Evolutionary conservation across 805 yeast genomes (phyloP).

Genomic region (Candida boidinii): DNA sequence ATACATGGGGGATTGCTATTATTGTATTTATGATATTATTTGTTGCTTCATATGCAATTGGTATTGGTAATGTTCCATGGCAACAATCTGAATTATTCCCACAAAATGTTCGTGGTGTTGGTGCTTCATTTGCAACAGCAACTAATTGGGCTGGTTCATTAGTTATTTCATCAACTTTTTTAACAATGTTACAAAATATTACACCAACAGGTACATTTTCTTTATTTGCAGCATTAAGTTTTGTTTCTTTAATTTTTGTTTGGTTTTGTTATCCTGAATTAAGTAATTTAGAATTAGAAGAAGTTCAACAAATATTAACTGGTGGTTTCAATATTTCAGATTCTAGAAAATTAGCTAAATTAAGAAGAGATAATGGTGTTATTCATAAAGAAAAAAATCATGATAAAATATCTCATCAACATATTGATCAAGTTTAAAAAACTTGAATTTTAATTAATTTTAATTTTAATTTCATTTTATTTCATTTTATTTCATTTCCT

Average conservation of each 20-base stretch:
- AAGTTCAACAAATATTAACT: conserved; percentile 70
- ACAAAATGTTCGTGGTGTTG: conserved; percentile 87
- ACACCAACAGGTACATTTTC: conserved; percentile 95
- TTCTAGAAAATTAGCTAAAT: conserved; percentile 45
- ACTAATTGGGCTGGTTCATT: conserved; percentile 95
- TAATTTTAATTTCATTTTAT: no score
- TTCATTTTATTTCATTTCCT: no score
- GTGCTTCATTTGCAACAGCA: conserved; percentile 85
- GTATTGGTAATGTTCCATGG: conserved; percentile 98
- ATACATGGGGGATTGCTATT: conserved; percentile 84
- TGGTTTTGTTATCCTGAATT: conserved; percentile 89
- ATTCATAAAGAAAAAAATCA: no score
- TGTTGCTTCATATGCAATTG: conserved; percentile 88
- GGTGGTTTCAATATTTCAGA: conserved; percentile 82
- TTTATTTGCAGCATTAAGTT: conserved; percentile 77
- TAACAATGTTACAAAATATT: conserved; percentile 88
- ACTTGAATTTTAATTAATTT: no score
- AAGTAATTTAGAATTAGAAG: conserved; percentile 84
- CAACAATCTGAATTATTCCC: conserved; percentile 94
- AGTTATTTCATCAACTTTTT: conserved; percentile 82
- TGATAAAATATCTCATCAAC: no score
- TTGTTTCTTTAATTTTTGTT: conserved; percentile 62
- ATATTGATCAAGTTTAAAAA: no score
- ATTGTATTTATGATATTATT: conserved; percentile 78
- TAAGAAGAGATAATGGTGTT: no score